A percentile compares a stretch with the other conserved stretches of the same genome.
Evolutionary conservation across 306 rosid genomes (phyloP).

Genomic region (Amphicarpaea edgeworthii): DNA sequence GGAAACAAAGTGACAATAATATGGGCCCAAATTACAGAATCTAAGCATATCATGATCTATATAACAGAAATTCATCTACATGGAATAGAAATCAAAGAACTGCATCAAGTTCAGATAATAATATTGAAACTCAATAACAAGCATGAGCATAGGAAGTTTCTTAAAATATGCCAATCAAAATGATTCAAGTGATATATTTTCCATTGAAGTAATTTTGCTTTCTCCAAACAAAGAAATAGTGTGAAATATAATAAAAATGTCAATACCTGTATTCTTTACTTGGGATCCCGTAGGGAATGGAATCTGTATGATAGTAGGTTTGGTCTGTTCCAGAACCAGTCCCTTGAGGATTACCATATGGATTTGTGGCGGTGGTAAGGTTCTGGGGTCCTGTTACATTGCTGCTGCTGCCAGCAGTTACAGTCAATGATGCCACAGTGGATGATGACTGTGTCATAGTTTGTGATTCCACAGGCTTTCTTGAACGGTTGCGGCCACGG

Average conservation of each 20-base stretch:
- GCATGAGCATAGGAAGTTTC: not conserved
- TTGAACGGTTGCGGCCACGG: constrained; percentile 97
- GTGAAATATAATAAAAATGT: constrained; percentile 12
- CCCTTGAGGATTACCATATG: constrained; percentile 49
- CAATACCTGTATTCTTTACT: constrained; percentile 76
- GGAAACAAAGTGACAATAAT: not conserved
- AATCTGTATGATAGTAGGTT: constrained; percentile 61
- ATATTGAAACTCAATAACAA: constrained; percentile 3
- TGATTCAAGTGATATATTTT: not conserved
- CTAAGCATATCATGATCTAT: not conserved
- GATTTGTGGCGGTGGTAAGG: constrained; percentile 51
- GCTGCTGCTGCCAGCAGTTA: constrained; percentile 44
- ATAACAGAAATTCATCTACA: not conserved
- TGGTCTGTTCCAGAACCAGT: constrained; percentile 53
- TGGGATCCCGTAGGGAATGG: constrained; percentile 80
- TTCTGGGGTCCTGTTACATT: constrained; percentile 61
- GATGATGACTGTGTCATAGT: constrained; percentile 66
- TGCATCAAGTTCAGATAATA: constrained; percentile 13
- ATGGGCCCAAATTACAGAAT: not conserved
- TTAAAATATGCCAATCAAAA: not conserved
- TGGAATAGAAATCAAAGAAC: constrained; percentile 11
- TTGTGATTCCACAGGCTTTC: constrained; percentile 98
- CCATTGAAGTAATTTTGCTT: constrained; percentile 1
- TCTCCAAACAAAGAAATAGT: constrained; percentile 18
- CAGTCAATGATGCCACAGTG: constrained; percentile 66